Evolutionary conservation across 345 rosid species (phyloP), one percentile per base, ranked within the genome.

Genomic region (Pistacia vera): DNA sequence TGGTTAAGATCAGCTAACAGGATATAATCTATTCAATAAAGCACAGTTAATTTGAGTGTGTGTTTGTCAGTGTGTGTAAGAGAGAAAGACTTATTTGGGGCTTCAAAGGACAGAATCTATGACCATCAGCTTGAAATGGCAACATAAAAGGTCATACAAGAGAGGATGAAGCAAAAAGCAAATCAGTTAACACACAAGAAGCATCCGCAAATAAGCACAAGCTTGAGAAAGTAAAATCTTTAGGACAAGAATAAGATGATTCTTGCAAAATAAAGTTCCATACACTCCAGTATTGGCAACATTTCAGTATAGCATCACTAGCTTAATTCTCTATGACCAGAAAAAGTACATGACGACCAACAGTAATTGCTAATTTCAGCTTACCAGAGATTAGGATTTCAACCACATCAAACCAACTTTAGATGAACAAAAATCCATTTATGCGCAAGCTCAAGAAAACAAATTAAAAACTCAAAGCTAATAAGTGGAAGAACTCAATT

Each of bases 231-330:
- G 6, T 22, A 30, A 17, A 60, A 48, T 0, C 9, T 49, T 30
- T 17, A 17, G 30, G 5, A 33, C 28, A 55, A 54, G 38, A 35
- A 16, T 63, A 8, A 62, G 6, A 62, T 4, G 36, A 49, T 33
- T 33, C 58, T 68, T 63, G 35, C 48, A 52, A 49, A 52, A 16
- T 2, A 20, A 20, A 63, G 12, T 55, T 41, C 49, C 33, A 33
- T 1, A 54, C 63, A 49, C 59, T 62, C 60, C n/a, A 51, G 63
- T 36, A 18, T n/a, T 30, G 59, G 52, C 74, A 72, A 61, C 17
- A 71, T 58, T 58, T 58, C 41, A 46, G 61, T 8, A 13, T n/a
- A 17, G 5, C 2, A 46, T 72, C 4, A 46, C 57, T 16, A 71
- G 38, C 14, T 71, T 8, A 46, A 17, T 54, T 60, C 52, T 59